Percentiles rank a stretch among this genome's conserved stretches.
These are phyloP conservation scores for Nothophaeocryptopus gaeumannii DNA, from an alignment of 2,329 filamentous ascomycete species.

Conservation along the genomic window DNA sequence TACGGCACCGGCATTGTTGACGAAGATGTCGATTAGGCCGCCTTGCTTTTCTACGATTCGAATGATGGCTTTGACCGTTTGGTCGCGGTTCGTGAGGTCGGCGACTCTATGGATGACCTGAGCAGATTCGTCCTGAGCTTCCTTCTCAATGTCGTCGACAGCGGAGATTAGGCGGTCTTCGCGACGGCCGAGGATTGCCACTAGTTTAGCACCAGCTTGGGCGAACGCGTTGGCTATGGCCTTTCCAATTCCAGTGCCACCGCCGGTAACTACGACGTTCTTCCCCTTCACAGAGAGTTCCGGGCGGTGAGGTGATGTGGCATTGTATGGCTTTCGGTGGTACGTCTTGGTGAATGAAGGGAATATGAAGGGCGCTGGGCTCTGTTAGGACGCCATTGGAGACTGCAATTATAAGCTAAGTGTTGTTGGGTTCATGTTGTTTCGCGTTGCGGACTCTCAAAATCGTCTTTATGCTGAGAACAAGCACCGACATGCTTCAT, in stretches of 20 bases:
- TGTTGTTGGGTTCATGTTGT: too few species aligned
- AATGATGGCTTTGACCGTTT: background rate
- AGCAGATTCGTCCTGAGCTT: constrained; percentile 10
- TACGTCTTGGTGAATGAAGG: constrained; percentile 39
- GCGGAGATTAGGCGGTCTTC: constrained; percentile 7
- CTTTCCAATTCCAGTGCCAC: constrained; percentile 18
- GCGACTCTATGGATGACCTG: constrained; percentile 14
- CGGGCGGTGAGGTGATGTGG: constrained; percentile 41
- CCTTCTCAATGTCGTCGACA: constrained; percentile 9
- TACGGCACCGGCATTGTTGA: constrained; percentile 10
- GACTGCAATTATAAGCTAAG: too few species aligned
- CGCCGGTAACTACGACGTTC: constrained; percentile 34
- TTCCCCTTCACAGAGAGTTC: constrained; percentile 43
- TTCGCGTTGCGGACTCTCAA: too few species aligned
- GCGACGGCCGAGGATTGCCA: constrained; percentile 21
- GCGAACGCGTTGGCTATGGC: constrained; percentile 22
- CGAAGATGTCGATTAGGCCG: constrained; percentile 3
- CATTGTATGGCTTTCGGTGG: constrained; percentile 37
- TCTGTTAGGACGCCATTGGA: background rate
- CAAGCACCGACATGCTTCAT: too few species aligned
- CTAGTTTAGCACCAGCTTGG: constrained; percentile 16
- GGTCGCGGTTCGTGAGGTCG: constrained; percentile 11
- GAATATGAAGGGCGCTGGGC: background rate
- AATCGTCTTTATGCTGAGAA: too few species aligned
- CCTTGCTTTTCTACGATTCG: background rate